Base-by-base conservation (phyloP, 768 basidiomycete species). In the Candolleomyces efflorescens region DNA sequence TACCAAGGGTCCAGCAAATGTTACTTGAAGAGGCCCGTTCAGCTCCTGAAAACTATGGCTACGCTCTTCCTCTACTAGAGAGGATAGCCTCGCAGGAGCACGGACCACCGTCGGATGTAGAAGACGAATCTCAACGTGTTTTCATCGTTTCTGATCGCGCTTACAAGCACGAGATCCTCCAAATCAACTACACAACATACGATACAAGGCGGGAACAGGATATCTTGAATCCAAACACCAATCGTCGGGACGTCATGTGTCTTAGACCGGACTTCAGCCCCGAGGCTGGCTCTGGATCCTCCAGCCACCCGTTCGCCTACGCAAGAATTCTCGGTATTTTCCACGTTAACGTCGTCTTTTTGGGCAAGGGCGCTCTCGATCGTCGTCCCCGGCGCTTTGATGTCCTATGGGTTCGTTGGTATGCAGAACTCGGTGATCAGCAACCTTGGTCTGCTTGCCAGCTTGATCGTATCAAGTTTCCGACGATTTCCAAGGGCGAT, bases 281-380 rank as follows among this genome's bases (percentile, higher is more conserved):
- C n/a, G 13, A 32, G 37, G 32, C 22, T 36, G 50, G 37, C 6
- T 13, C 12, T 37, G 17, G 12, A 5, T 10, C 24, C 17, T 7
- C 27, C 3, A 17, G 27, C 12, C 50, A 51, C 80, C 63, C 68
- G 76, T 3, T 71, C 80, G 15, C 72, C 66, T 77, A 47, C 67
- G 68, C 1, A 47, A 54, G 0, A 70, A 77, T 37, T 59, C 58
- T 1, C 53, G 49, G 6, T 63, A 62, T 56, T 39, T 52, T 6
- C 62, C 51, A 53, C 37, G 37, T 18, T 11, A 53, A 53, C 38
- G 51, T 53, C 7, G 37, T 38, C 5, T 53, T 38, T 23, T 10
- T n/a, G 6, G 51, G 51, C 3, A 9, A 24, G 20, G 51, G 51
- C 7, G 4, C n/a, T 3, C 20, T 53, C 9, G 51, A 53, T 37